These are phyloP conservation scores for Calocybe indica DNA, from an alignment of 768 basidiomycete species.

Conservation along the genomic window DNA sequence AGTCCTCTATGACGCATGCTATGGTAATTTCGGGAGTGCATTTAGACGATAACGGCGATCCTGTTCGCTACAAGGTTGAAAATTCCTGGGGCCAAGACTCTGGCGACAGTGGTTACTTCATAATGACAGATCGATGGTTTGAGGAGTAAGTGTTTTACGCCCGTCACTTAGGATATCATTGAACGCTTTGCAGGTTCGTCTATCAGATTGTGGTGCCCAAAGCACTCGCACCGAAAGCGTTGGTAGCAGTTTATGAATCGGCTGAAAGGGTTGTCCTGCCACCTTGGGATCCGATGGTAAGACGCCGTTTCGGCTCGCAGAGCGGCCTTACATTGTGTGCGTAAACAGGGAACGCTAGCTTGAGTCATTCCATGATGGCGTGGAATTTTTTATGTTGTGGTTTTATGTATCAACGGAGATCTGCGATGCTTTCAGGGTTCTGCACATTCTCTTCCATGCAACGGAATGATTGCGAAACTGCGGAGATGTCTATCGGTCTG, in stretches of 20 bases:
- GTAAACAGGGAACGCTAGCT: slow-evolving; percentile 13
- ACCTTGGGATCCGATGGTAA: slow-evolving; percentile 89
- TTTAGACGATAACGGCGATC: slow-evolving; percentile 65
- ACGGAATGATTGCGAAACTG: no score
- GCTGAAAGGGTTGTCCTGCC: slow-evolving; percentile 65
- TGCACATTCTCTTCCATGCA: no score
- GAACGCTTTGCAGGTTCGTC: slow-evolving; percentile 51
- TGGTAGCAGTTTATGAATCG: slow-evolving; percentile 73
- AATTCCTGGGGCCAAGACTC: slow-evolving; percentile 85
- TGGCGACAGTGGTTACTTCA: slow-evolving; percentile 83
- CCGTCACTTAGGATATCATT: neutral
- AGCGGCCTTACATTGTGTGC: no score
- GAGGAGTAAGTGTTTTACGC: slow-evolving; percentile 54
- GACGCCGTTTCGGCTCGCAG: slow-evolving; percentile 8
- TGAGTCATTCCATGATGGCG: slow-evolving; percentile 2
- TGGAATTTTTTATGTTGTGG: no score
- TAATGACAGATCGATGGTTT: slow-evolving; percentile 94
- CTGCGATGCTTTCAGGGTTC: no score
- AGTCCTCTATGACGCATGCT: slow-evolving; percentile 92
- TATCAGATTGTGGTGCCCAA: slow-evolving; percentile 92
- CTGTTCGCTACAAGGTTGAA: slow-evolving; percentile 93
- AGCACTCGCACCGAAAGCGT: slow-evolving; percentile 70
- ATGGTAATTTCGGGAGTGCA: slow-evolving; percentile 95
- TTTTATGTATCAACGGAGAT: no score
- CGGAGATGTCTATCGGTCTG: no score